phyloP scores from a whole-genome alignment of 306 rosid genomes.

The Castanea mollissima region DNA sequence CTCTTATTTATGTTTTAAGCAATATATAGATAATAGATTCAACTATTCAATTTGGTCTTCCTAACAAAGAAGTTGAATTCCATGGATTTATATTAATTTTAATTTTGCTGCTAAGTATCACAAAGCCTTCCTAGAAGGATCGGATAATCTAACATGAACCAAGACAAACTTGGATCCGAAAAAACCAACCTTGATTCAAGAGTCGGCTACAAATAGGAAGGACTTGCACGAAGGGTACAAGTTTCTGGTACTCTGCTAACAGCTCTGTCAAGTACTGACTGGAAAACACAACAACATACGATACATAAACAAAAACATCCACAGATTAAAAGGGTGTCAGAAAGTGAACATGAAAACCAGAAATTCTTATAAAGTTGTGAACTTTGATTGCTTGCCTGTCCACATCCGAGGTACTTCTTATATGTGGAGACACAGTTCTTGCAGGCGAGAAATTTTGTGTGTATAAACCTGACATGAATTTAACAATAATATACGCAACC shows the following conservation, averaged over 20 bases:
- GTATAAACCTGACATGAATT: slow-evolving; percentile 45
- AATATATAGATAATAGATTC: too few relatives aligned
- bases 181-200: slow-evolving; percentile 48
- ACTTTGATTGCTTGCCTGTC: slow-evolving; percentile 32
- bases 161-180: not conserved
- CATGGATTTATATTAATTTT: not conserved
- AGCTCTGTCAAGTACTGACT: slow-evolving; percentile 57
- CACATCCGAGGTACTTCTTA: slow-evolving; percentile 46
- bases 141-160: not conserved
- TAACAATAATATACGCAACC: slow-evolving; percentile 17
- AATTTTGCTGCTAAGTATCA: not conserved
- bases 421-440: slow-evolving; percentile 47
- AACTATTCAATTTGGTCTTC: too few relatives aligned
- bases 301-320: not conserved
- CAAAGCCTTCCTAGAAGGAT: not conserved
- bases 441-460: slow-evolving; percentile 45
- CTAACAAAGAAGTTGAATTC: not conserved
- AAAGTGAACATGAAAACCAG: slow-evolving; percentile 5
- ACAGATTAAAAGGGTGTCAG: slow-evolving; percentile 2
- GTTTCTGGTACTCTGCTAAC: slow-evolving; percentile 51
- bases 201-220: slow-evolving; percentile 52
- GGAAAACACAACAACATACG: slow-evolving; percentile 22
- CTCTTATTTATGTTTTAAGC: too few relatives aligned
- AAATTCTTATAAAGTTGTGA: not conserved
- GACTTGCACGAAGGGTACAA: slow-evolving; percentile 56